These are phyloP conservation scores for Xylaria hypoxylon DNA, from an alignment of 2,329 filamentous ascomycete genomes.

Conservation along the genomic window DNA sequence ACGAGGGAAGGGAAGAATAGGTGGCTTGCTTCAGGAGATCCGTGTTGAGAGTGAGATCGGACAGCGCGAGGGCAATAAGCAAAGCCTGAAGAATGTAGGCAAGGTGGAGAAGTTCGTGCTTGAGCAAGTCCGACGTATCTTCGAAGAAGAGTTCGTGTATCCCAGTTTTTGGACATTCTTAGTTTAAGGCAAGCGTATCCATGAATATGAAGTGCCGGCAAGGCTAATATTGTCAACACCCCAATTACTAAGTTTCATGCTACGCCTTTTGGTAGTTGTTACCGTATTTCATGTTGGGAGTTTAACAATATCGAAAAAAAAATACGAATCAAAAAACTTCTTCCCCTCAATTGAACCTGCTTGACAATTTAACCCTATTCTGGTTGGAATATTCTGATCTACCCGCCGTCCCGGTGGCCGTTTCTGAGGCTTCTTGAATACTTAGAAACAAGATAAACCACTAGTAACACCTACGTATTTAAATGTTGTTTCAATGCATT, in stretches of 20 bases:
- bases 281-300: no score
- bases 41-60: slow-evolving; percentile 98
- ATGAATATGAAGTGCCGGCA: not conserved
- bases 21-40: slow-evolving; percentile 89
- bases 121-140: slow-evolving; percentile 95
- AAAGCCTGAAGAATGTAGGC: slow-evolving; percentile 96
- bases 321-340: no score
- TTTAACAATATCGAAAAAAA: no score
- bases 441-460: no score
- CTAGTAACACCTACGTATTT: no score
- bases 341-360: no score
- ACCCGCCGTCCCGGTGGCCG: no score
- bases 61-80: slow-evolving; percentile 88
- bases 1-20: slow-evolving; percentile 57
- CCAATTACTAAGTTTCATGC: not conserved
- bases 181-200: slow-evolving; percentile 63
- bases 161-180: slow-evolving; percentile 99
- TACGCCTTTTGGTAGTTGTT: no score
- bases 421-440: no score
- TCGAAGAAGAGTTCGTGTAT: slow-evolving; percentile 98
- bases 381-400: no score
- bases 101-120: slow-evolving; percentile 98
- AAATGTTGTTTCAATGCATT: no score
- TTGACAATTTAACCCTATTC: no score
- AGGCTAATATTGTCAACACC: not conserved